These are phyloP conservation scores for Mycena citricolor DNA, from an alignment of 1,284 basidiomycete species.

Conservation along the genomic window DNA sequence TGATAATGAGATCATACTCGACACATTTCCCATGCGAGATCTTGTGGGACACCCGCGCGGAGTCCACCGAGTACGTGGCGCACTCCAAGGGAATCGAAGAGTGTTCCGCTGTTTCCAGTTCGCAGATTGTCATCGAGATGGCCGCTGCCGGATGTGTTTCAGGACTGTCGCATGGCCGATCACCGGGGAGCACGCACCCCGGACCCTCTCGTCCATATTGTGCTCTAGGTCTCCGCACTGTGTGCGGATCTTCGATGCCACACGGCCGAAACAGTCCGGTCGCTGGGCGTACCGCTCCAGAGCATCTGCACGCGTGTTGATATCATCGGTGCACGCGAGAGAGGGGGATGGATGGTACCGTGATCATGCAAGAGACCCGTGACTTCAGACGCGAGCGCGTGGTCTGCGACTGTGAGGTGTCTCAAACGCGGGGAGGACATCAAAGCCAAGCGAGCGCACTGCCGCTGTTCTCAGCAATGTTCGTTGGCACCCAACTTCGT, in stretches of 20 bases:
- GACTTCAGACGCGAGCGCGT: conserved; percentile 6
- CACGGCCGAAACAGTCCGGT: conserved; percentile 65
- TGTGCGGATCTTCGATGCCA: conserved; percentile 44
- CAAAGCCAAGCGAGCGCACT: too few species aligned
- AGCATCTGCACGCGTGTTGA: conserved; percentile 23
- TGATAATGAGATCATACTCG: conserved; percentile 42
- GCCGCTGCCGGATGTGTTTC: conserved; percentile 47
- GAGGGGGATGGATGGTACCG: conserved; percentile 5
- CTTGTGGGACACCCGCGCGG: conserved; percentile 19
- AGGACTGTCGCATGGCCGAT: conserved; percentile 7
- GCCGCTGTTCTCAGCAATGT: too few species aligned
- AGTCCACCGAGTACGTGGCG: conserved; percentile 36
- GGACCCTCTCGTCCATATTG: conserved; percentile 57
- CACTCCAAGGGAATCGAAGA: conserved; percentile 70
- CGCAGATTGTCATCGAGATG: conserved; percentile 75
- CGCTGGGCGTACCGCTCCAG: conserved; percentile 39
- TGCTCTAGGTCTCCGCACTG: conserved; percentile 59
- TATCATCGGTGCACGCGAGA: conserved; percentile 1
- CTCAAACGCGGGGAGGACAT: not conserved
- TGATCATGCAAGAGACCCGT: conserved; percentile 7
- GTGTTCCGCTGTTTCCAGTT: conserved; percentile 67
- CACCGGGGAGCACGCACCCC: conserved; percentile 37
- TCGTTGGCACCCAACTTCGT: too few species aligned
- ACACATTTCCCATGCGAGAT: conserved; percentile 47
- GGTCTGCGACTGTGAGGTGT: conserved; percentile 1